Evolutionary conservation across 192 early-diverging fungal genomes (phyloP), one percentile per base, ranked within the genome.

Genomic region (Coemansia erecta): DNA sequence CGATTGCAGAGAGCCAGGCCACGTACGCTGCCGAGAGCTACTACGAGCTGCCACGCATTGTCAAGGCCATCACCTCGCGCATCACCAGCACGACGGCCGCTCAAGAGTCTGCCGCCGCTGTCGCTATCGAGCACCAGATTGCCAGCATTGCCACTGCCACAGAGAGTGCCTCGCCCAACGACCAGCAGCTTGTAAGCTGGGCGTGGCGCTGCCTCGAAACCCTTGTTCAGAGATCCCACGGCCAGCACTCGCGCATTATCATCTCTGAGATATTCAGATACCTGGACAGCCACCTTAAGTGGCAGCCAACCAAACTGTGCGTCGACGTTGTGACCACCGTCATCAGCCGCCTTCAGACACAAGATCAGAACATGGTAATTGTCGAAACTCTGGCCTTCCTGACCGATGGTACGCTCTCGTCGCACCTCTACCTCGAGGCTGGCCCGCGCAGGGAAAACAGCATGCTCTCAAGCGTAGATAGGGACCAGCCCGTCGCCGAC

Each of bases 11-110:
- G 15, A 86, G 85, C 31, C 64, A 64, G n/a, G 87, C 89, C 8
- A 77, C 88, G 11, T 79, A 87, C 39, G 83, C 85, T 5, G 61
- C 80, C 2, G 81, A 88, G 43, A 70, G 75, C 68, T 82, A 84
- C 64, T 65, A 73, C 14, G 87, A 89, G 57, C 68, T 89, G 18
- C 72, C 81, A n/a, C 64, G 79, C 53, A 82, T 89, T 22, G 61
- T 88, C 19, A 77, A 77, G 21, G 75, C 89, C 8, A 68, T 89
- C 2, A 70, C 58, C 58, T 45, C 47, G 14, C 63, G 71, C 54
- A 66, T 80, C 62, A 19, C 53, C 28, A 5, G 40, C 51, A 0
- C 46, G 17, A 21, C 52, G 21, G 46, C 43, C 28, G 37, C 28
- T 10, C 21, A 60, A 12, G 47, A 22, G 0, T 24, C 54, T 43